These are phyloP conservation scores for Yamadazyma triangularis DNA, from an alignment of 1,139 yeast species.

Conservation along the genomic window DNA sequence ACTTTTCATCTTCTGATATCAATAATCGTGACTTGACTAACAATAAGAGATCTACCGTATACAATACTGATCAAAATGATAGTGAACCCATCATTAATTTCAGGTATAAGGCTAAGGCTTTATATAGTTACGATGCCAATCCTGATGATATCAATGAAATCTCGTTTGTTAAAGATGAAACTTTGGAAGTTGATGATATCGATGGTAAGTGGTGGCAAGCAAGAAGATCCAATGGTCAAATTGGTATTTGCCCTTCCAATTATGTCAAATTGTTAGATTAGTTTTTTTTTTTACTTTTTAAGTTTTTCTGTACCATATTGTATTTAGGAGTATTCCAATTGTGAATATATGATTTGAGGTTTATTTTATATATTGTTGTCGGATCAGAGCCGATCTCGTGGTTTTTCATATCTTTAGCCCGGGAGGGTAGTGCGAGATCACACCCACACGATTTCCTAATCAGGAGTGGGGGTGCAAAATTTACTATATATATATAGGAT, in stretches of 20 bases:
- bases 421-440: no score
- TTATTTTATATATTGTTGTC: no score
- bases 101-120: slow-evolving; percentile 82
- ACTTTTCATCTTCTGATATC: slow-evolving; percentile 42
- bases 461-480: no score
- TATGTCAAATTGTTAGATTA: slow-evolving; percentile 68
- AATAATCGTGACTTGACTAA: slow-evolving; percentile 32
- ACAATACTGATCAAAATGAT: slow-evolving; percentile 21
- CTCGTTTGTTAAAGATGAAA: slow-evolving; percentile 84
- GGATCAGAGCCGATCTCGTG: no score
- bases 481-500: no score
- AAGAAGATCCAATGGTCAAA: slow-evolving; percentile 80
- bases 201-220: slow-evolving; percentile 99
- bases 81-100: slow-evolving; percentile 44
- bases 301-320: not conserved
- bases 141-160: slow-evolving; percentile 93
- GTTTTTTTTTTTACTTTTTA: no score
- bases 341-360: no score
- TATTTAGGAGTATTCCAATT: not conserved
- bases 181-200: slow-evolving; percentile 85
- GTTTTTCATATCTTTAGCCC: no score
- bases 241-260: slow-evolving; percentile 95
- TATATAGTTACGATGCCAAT: slow-evolving; percentile 86
- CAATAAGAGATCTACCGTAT: slow-evolving; percentile 28
- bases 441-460: no score